A percentile compares a stretch with the other conserved stretches of the same genome.
Conservation (phyloP, 2,329 filamentous ascomycete species). For the Canariomyces notabilis region DNA sequence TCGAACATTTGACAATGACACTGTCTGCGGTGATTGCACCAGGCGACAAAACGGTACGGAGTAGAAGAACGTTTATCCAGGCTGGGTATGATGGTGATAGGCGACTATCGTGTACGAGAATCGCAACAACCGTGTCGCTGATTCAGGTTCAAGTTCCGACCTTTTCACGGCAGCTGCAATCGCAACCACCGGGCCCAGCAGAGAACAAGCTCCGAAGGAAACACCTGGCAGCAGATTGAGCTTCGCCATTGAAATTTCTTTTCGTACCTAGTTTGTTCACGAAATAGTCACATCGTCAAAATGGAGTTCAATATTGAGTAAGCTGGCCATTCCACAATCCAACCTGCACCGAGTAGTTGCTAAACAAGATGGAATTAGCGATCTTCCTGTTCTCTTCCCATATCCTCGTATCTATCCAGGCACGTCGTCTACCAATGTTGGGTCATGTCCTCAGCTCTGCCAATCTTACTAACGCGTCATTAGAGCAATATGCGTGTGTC, state of each 20-base stretch:
- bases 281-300: constrained; percentile 20
- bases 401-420: constrained; percentile 57
- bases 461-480: constrained; percentile 10
- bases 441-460: not conserved
- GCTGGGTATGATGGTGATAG: not conserved
- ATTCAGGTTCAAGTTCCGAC: not conserved
- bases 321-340: constrained; percentile 10
- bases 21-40: not conserved
- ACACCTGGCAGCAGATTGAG: not conserved
- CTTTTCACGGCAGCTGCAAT: not conserved
- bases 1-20: constrained; percentile 1
- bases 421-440: constrained; percentile 25
- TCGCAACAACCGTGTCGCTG: not conserved
- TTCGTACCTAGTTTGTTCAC: not conserved
- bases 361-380: constrained; percentile 34
- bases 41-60: not conserved
- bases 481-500: constrained; percentile 29
- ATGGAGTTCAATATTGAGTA: constrained; percentile 53
- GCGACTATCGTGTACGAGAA: not conserved
- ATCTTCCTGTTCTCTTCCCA: constrained; percentile 53
- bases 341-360: not conserved
- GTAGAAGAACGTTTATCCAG: not conserved
- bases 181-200: not conserved
- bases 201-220: too few species aligned
- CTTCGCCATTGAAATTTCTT: not conserved